Evolutionary conservation across 2,329 filamentous ascomycete genomes (phyloP).

Genomic region (Xenoacremonium recifei): DNA sequence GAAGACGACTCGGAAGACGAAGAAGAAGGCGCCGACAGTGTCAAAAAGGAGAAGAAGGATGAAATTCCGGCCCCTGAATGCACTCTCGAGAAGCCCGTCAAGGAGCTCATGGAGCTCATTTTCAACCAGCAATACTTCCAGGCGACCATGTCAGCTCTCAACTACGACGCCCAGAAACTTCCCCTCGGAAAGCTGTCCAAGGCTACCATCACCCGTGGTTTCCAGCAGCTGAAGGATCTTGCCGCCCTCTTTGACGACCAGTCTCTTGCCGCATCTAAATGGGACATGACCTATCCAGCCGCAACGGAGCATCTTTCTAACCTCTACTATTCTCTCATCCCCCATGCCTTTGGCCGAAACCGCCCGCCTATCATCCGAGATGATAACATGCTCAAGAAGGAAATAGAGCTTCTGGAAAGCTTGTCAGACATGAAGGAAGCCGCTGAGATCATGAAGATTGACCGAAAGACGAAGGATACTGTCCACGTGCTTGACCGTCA

Average conservation of each 20-base stretch:
- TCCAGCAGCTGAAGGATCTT: slow-evolving; percentile 73
- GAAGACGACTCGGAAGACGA: slow-evolving; percentile 62
- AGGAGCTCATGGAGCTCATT: slow-evolving; percentile 74
- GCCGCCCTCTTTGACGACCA: slow-evolving; percentile 62
- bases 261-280: slow-evolving; percentile 42
- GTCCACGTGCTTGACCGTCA: slow-evolving; percentile 70
- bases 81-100: slow-evolving; percentile 57
- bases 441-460: slow-evolving; percentile 71
- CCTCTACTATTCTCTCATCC: slow-evolving; percentile 77
- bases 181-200: slow-evolving; percentile 85
- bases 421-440: slow-evolving; percentile 85
- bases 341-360: slow-evolving; percentile 74
- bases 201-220: slow-evolving; percentile 71
- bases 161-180: slow-evolving; percentile 74
- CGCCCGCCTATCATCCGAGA: slow-evolving; percentile 66
- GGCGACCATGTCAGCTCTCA: slow-evolving; percentile 62
- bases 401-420: slow-evolving; percentile 77
- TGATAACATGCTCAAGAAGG: slow-evolving; percentile 61
- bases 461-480: slow-evolving; percentile 45
- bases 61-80: slow-evolving; percentile 44
- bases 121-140: slow-evolving; percentile 77
- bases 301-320: slow-evolving; percentile 69
- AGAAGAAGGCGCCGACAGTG: slow-evolving; percentile 29
- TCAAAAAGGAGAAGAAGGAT: slow-evolving; percentile 36
- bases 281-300: slow-evolving; percentile 33